These are phyloP conservation scores for Ogataea parapolymorpha DNA, from an alignment of 805 yeast genomes.

Conservation along the genomic window DNA sequence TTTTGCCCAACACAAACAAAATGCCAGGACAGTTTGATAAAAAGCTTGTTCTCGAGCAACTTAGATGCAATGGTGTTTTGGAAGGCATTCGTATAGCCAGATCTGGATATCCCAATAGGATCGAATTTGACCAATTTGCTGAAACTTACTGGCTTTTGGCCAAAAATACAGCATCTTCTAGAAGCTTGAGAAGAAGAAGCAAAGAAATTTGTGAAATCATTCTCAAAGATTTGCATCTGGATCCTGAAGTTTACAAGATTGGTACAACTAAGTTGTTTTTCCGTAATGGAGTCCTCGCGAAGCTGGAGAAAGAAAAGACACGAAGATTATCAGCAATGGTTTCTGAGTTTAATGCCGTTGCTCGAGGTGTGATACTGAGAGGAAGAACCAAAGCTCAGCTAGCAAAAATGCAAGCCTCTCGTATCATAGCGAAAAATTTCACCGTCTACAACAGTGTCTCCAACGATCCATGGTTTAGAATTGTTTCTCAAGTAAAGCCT, in stretches of 20 bases:
- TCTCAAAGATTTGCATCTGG: constrained; percentile 59
- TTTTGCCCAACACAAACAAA: constrained; percentile 81
- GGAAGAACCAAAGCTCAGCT: constrained; percentile 43
- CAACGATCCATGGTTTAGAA: constrained; percentile 74
- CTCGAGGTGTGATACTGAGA: constrained; percentile 66
- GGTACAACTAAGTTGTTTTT: constrained; percentile 74
- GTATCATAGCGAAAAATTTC: constrained; percentile 62
- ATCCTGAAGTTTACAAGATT: constrained; percentile 54
- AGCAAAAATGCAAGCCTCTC: constrained; percentile 66
- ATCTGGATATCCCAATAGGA: constrained; percentile 93
- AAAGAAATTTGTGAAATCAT: constrained; percentile 70
- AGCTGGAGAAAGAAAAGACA: constrained; percentile 75
- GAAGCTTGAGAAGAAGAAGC: constrained; percentile 35
- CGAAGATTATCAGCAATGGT: constrained; percentile 52
- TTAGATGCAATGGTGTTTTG: constrained; percentile 94
- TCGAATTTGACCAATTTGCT: constrained; percentile 77
- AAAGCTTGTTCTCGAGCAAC: constrained; percentile 75
- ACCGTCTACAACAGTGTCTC: constrained; percentile 44
- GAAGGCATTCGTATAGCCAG: constrained; percentile 98
- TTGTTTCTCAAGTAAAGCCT: constrained; percentile 72
- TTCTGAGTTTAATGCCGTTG: constrained; percentile 57
- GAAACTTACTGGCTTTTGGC: constrained; percentile 71
- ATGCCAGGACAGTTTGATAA: constrained; percentile 70
- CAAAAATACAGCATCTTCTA: constrained; percentile 36
- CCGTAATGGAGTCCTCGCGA: constrained; percentile 74